Percentiles rank a stretch among this genome's conserved stretches.
phyloP scores from a whole-genome alignment of 1,284 basidiomycete genomes.

The Pholiota adiposa region DNA sequence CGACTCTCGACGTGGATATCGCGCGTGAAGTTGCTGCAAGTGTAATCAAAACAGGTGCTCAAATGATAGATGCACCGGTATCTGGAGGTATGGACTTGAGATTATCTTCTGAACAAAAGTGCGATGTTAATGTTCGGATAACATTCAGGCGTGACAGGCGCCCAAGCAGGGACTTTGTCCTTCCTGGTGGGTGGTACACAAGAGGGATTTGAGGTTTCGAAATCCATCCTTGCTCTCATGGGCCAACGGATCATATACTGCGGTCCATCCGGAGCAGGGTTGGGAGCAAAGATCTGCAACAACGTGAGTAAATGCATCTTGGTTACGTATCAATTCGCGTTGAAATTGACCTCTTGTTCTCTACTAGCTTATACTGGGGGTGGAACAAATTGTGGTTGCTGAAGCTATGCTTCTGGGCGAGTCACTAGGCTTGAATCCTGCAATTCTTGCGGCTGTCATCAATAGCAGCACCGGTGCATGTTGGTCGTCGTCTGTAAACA shows the following conservation, averaged over 20 bases:
- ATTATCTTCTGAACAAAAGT: background rate
- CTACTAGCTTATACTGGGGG: constrained; percentile 66
- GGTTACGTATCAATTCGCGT: background rate
- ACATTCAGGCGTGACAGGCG: constrained; percentile 75
- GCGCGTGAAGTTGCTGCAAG: constrained; percentile 65
- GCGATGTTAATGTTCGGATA: background rate
- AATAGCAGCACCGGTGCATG: constrained; percentile 85
- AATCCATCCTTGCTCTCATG: constrained; percentile 73
- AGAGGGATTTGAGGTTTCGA: constrained; percentile 60
- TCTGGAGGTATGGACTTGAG: constrained; percentile 70
- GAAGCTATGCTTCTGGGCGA: constrained; percentile 88
- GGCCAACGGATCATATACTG: constrained; percentile 84
- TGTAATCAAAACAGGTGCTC: constrained; percentile 62
- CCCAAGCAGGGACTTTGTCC: constrained; percentile 83
- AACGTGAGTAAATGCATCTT: constrained; percentile 48
- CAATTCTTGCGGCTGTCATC: constrained; percentile 78
- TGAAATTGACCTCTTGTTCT: background rate
- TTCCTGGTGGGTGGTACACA: constrained; percentile 88
- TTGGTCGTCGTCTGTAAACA: constrained; percentile 87
- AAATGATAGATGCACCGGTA: constrained; percentile 90
- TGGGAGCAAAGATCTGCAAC: constrained; percentile 89
- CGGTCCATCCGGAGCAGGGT: constrained; percentile 83
- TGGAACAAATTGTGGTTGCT: constrained; percentile 77
- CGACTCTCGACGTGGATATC: constrained; percentile 81
- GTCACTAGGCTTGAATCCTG: constrained; percentile 75